Evolutionary conservation across 2,329 filamentous ascomycete genomes (phyloP).

Genomic region (Cercospora zeae-maydis): DNA sequence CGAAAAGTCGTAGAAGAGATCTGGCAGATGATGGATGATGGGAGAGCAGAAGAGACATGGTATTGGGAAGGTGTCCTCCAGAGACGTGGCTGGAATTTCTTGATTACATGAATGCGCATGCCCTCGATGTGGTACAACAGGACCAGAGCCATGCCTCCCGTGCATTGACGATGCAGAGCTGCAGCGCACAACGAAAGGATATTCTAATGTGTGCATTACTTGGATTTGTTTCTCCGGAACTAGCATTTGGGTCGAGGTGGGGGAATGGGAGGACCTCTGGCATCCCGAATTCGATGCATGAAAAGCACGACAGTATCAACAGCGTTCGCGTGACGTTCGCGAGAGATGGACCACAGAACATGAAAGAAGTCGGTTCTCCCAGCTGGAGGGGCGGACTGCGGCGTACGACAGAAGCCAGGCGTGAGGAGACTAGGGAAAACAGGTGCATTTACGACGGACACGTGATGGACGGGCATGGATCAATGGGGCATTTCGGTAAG

Average conservation of each 20-base stretch:
- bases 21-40: constrained; percentile 59
- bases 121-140: background rate
- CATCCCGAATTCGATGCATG: constrained; percentile 5
- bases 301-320: constrained; percentile 7
- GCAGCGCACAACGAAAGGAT: background rate
- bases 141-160: too few species aligned
- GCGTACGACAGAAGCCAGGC: background rate
- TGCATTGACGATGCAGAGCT: background rate
- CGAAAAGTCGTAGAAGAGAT: constrained; percentile 54
- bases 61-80: constrained; percentile 62
- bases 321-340: too few species aligned
- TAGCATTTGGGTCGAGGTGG: too few species aligned
- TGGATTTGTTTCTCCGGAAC: background rate
- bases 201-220: background rate
- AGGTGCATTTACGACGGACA: background rate
- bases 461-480: background rate
- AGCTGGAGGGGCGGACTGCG: background rate
- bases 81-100: constrained; percentile 58
- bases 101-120: constrained; percentile 48
- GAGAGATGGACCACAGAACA: background rate
- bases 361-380: background rate
- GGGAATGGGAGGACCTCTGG: background rate
- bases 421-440: background rate
- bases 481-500: background rate
- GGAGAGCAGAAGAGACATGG: constrained; percentile 55